Base-by-base conservation (phyloP, 495 filamentous ascomycete genomes). In the Hypoxylon crocopeplum region DNA sequence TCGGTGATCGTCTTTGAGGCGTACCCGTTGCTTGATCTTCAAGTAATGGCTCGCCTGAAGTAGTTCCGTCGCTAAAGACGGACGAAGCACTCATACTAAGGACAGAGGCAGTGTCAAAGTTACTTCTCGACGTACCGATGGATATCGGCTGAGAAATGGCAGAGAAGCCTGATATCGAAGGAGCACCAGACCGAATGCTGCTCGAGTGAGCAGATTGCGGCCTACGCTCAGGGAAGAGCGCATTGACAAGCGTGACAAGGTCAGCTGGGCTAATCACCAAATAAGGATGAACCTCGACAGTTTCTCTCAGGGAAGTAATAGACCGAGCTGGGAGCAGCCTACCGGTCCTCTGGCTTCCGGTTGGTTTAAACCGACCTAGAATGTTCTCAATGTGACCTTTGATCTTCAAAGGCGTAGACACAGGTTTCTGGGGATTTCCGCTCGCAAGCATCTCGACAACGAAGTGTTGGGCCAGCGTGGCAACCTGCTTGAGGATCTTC, bases 401-500 rank as follows among this genome's bases (percentile, higher is more conserved):
- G 66, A 93, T 82, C 48, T 85, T 81, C 16, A 84, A 82, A 8
- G 85, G 86, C 1, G 84, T 84, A 3, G 86, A 84, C 5, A 82
- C 76, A 25, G 80, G 78, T 60, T 82, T 81, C 70, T 85, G 87
- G 25, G 71, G 75, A 22, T 59, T 64, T 36, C 39, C 38, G 37
- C 34, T 55, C 73, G 79, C 76, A 74, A 68, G 77, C 77, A 86
- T 81, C 61, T 86, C 85, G 36, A 84, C 72, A 7, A 93, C 88
- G 56, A 86, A 83, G 68, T 88, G 87, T 52, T 93, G 88, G 46
- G 90, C 85, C 29, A 87, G 85, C 59, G 87, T 81, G 25, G 88
- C 90, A 55, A 97, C 86, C 63, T 90, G 84, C 64, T 89, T 91
- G 45, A 98, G 82, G 48, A 98, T 89, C 70, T 88, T 91, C 64